Base-by-base conservation (phyloP, 371 early-diverging fungal species). In the Apophysomyces sp. region DNA sequence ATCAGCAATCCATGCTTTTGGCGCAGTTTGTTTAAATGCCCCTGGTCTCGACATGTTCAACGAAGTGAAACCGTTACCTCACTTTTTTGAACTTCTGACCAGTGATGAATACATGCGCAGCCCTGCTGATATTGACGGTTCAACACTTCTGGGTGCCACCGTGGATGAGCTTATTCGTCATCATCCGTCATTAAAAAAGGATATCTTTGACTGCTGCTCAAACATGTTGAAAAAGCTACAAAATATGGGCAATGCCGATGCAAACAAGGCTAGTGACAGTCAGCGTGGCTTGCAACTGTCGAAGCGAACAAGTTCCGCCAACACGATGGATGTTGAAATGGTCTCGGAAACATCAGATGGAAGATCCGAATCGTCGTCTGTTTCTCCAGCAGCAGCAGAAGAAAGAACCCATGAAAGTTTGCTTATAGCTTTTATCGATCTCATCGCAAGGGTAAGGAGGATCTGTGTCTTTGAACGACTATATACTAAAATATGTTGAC, bases 81-180 rank as follows among this genome's bases (percentile, higher is more conserved):
- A 85, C 56, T 91, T 90, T 60, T 91, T 97, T 57, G 77, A 79
- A 8, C 68, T 91, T n/a, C 89, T 98, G 66, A 89, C 90, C 0
- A 82, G 86, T 2, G 76, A 82, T 55, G 90, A 94, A 30, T 91
- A 92, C 73, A 63, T 94, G 7, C 84, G 88, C 8, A 82, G 86
- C 2, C 81, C 96, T 30, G 81, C 87, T 57, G 97, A 95, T 53
- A 84, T 88, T 16, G 97, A 96, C 49, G 84, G 91, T 29, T 87
- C 95, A 0, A 84, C 90, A 9, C 72, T 81, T 0, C 72, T 97
- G 21, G 99, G 98, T 6, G 85, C 85, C 32, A 86, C 92, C 1
- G 83, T 98, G 74, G 99, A 98, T 64, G 99, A 98, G 67, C 81
- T 98, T 34, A 90, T 97, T 59, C 89, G 99, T 9, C 99, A 98